These are phyloP conservation scores for Jaltomata sinuosa DNA, from an alignment of 257 asterid species.

Conservation along the genomic window DNA sequence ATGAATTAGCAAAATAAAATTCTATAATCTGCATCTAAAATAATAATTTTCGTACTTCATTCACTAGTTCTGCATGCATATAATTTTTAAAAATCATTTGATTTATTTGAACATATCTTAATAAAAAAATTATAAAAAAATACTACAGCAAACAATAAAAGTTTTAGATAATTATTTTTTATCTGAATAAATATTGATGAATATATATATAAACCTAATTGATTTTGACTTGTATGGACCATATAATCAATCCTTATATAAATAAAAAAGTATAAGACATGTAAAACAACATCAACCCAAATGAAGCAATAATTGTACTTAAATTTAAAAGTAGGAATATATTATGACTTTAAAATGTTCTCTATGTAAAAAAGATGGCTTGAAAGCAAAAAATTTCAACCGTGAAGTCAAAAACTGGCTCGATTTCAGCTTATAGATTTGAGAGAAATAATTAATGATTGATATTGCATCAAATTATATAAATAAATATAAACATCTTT, in stretches of 20 bases:
- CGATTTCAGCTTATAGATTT: too few species aligned
- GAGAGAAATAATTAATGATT: too few species aligned
- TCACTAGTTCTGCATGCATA: not conserved
- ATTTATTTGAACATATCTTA: not conserved
- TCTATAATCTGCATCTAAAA: not conserved
- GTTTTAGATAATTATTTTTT: not conserved
- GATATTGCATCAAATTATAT: too few species aligned
- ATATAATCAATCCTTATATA: constrained; percentile 7
- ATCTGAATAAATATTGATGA: not conserved
- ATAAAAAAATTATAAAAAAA: not conserved
- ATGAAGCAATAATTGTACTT: constrained; percentile 9
- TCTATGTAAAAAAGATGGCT: too few species aligned
- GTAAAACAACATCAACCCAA: constrained; percentile 12
- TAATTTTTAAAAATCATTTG: not conserved
- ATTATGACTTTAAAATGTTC: too few species aligned
- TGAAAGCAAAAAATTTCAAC: too few species aligned
- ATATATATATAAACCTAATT: not conserved
- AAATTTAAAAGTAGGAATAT: not conserved
- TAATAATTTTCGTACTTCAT: constrained; percentile 11
- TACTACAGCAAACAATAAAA: not conserved
- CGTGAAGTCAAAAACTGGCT: too few species aligned
- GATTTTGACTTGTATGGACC: not conserved
- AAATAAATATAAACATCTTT: too few species aligned
- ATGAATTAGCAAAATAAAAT: constrained; percentile 1
- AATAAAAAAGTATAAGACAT: constrained; percentile 1